These are phyloP conservation scores for Nitzschia putrida DNA, from an alignment of 108 stramenopile species.

Conservation along the genomic window DNA sequence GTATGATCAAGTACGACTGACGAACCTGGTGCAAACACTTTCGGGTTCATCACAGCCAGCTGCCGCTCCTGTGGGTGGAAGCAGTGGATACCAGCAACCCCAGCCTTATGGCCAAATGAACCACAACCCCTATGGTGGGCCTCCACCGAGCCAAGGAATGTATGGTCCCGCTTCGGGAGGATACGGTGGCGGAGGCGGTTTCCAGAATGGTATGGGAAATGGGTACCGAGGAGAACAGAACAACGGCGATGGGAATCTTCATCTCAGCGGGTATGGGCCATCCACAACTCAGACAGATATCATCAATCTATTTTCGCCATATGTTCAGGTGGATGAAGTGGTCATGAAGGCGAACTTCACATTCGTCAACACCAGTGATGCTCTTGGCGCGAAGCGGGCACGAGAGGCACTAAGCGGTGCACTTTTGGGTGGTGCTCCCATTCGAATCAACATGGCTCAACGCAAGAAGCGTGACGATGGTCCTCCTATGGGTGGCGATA, in stretches of 20 bases:
- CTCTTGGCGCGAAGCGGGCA: conserved; percentile 68
- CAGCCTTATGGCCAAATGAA: conserved; percentile 1
- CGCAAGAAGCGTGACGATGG: conserved; percentile 54
- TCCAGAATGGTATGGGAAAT: conserved; percentile 6
- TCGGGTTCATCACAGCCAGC: conserved; percentile 49
- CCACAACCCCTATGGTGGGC: conserved; percentile 4
- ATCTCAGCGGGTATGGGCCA: conserved; percentile 86
- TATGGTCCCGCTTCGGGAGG: conserved; percentile 22
- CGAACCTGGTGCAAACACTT: conserved; percentile 77
- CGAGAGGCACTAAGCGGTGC: conserved; percentile 76
- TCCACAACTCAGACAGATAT: conserved; percentile 74
- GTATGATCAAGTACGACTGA: conserved; percentile 74
- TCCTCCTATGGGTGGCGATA: conserved; percentile 34
- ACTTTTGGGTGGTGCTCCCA: conserved; percentile 73
- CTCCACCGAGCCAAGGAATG: conserved; percentile 6
- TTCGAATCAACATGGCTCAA: conserved; percentile 79
- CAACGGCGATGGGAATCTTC: conserved; percentile 75
- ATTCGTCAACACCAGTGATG: conserved; percentile 85
- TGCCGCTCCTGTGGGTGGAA: conserved; percentile 21
- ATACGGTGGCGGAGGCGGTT: conserved; percentile 23
- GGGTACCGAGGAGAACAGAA: conserved; percentile 59
- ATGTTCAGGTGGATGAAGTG: conserved; percentile 80
- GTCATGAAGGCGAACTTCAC: conserved; percentile 75
- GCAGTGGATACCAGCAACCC: conserved; percentile 39
- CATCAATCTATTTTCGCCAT: conserved; percentile 73